Evolutionary conservation across 768 basidiomycete genomes (phyloP), one percentile per base, ranked within the genome.

Genomic region (Cystofilobasidium capitatum): DNA sequence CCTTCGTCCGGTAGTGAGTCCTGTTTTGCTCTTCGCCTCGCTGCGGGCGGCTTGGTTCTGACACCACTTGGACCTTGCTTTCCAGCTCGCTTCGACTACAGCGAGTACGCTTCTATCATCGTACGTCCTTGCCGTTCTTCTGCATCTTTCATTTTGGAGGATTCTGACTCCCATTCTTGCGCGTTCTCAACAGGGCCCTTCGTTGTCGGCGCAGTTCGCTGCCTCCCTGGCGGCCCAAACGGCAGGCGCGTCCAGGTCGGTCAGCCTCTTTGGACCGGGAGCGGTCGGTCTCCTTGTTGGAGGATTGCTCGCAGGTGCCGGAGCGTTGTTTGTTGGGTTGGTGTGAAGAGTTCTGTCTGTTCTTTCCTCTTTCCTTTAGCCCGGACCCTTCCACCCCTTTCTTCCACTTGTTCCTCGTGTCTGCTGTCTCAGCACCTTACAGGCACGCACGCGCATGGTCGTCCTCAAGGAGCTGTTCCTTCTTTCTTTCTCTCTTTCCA

Each of bases 1-100:
- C 60, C 60, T 13, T 51, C 60, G 22, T 51, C 29, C 8, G 66
- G 66, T 7, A 44, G 51, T 55, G 51, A 16, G 51, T 55, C 29
- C 26, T 20, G 8, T 16, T 51, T 26, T 51, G 24, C 4, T n/a
- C 44, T 10, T 20, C 10, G 40, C 40, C 10, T 42, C 40, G 40
- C 40, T 42, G n/a, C n/a, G 20, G 40, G 20, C 40, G 10, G 40
- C 40, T 42, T 20, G 20, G 10, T 20, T 10, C 10, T 10, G 40
- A 42, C 40, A 20, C 40, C 20, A 20, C 10, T 10, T 20, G 20
- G 40, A 42, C 40, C 40, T 20, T 20, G 40, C 40, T 42, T 42
- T 42, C 20, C 47, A 49, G 47, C 58, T 33, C 35, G 24, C 13
- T 59, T 20, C 26, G 58, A 35, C 13, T 59, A 59, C 35, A 37